Base-by-base conservation (phyloP, 306 rosid species). In the Heteromeles arbutifolia region DNA sequence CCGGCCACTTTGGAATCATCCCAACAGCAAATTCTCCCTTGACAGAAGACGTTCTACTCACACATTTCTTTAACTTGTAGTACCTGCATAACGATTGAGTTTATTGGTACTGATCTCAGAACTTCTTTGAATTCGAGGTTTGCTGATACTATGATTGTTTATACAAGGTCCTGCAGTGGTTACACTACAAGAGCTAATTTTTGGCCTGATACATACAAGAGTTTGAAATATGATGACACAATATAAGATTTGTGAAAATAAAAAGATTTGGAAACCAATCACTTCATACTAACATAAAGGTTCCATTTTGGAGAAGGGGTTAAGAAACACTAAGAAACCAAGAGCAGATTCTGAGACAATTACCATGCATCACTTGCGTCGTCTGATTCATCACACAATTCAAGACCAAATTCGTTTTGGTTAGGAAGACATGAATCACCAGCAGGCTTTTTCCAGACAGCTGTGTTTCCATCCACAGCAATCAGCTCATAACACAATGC, bases 381-480 rank as follows among this genome's bases (percentile, higher is more conserved):
- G 81, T 90, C 91, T 74, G 93, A 83, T 58, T 88, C 96, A 65
- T 87, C 86, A 67, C 99, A 96, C 79, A 86, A 77, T 57, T 85
- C 90, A 11, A 96, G 85, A 66, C 96, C 93, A 85, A 89, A 90
- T 83, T 96, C 98, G 76, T 89, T 96, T 82, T 89, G 97, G 81
- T 89, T 96, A 21, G 94, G 92, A 65, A 92, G 80, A 78, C 99
- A 96, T 59, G 78, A 69, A 84, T 83, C 93, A 71, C 82, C 90
- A 19, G 79, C 70, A 64, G 99, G 93, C 82, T 96, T 92, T 85
- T 92, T 92, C 99, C 99, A 96, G 78, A 96, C 86, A 62, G 88
- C 99, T 8, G 97, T 96, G 82, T 89, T 92, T 53, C 96, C 97
- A 82, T 96, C 99, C 44, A 92, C 97, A 26, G 91, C 93, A 83